Base-by-base conservation (phyloP, 2,329 filamentous ascomycete species). In the Fusarium acutatum region DNA sequence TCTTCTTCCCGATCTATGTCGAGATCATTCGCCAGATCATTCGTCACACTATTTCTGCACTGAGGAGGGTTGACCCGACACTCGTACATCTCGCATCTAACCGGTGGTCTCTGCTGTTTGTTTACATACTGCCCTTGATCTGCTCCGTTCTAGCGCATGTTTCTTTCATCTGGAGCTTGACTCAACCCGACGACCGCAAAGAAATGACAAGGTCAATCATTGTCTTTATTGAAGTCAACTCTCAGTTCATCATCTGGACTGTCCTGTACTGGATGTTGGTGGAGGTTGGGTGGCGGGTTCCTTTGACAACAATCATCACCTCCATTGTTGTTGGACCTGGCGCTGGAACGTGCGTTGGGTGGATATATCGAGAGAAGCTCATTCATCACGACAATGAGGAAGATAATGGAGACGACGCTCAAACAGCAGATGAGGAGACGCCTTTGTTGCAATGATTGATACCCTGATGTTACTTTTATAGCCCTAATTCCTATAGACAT, bases 181-280 rank as follows among this genome's bases (percentile, higher is more conserved):
- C 79, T n/a, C 67, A 67, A 15, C 67, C 72, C 13, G 86, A 88
- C 53, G 86, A 88, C 71, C 81, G 86, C 40, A 81, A 81, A 50
- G 83, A 87, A 73, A 83, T 88, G 83, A 88, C 87, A n/a, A 82
- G 83, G 40, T 83, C 84, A 18, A 83, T 82, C 1, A 77, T 85
- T 56, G 79, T 79, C 52, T 85, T 87, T 59, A 82, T 89, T 60
- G 82, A 84, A 75, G 83, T 89, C 52, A 83, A 89, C 67, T 70
- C 82, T 11, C 78, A 83, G 30, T 87, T 85, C 69, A 80, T 87
- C 49, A 81, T 79, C 5, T 78, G 85, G 72, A 87, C 87, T 3
- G 83, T 88, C 9, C 70, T 88, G 37, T 89, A 88, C 77, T 89
- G 87, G 87, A 79, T 88, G 38, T 77, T 88, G 43, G 85, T 86